These are phyloP conservation scores for Viola odorata DNA, from an alignment of 345 rosid species.

Conservation along the genomic window DNA sequence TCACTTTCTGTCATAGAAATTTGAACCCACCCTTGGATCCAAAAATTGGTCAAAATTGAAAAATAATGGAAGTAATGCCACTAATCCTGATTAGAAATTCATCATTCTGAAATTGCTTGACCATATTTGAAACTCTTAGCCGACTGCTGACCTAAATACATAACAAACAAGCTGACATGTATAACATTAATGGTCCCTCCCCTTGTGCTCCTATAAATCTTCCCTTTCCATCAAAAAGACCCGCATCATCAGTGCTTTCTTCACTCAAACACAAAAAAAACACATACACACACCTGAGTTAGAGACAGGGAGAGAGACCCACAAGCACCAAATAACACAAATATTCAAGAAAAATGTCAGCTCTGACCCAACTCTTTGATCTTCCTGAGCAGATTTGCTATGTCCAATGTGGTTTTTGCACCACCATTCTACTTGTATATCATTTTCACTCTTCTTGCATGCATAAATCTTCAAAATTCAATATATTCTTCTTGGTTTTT, in stretches of 20 bases:
- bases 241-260: slow-evolving; percentile 14
- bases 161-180: too few relatives aligned
- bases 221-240: slow-evolving; percentile 4
- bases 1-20: slow-evolving; percentile 34
- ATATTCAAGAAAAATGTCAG: slow-evolving; percentile 32
- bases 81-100: too few relatives aligned
- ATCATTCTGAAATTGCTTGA: too few relatives aligned
- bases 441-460: background rate
- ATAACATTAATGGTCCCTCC: background rate
- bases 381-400: slow-evolving; percentile 90
- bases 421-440: slow-evolving; percentile 78
- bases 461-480: background rate
- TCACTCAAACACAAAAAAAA: background rate
- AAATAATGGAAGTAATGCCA: too few relatives aligned
- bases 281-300: too few relatives aligned
- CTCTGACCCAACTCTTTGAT: slow-evolving; percentile 58
- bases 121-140: too few relatives aligned
- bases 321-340: background rate
- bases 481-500: background rate
- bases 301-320: background rate
- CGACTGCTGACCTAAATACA: too few relatives aligned
- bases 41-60: too few relatives aligned
- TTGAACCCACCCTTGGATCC: slow-evolving; percentile 12
- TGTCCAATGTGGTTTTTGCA: slow-evolving; percentile 93
- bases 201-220: slow-evolving; percentile 18